A percentile compares a stretch with the other conserved stretches of the same genome.
Conservation (phyloP, 2,329 filamentous ascomycete genomes). For the Cercospora sp. region DNA sequence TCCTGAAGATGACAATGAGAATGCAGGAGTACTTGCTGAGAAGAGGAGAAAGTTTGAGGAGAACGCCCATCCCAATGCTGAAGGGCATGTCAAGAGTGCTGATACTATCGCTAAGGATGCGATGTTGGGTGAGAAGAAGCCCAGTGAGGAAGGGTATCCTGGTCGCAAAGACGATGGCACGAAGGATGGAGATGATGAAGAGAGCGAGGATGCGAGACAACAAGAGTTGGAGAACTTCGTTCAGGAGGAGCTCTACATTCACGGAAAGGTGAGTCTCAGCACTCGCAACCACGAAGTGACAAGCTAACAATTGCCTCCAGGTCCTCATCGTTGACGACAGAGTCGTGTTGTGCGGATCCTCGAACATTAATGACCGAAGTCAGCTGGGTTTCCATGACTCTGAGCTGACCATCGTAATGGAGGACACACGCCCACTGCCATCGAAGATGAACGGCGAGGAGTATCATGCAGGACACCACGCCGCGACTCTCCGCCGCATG, state of each 20-base stretch:
- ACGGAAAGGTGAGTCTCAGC: constrained; percentile 67
- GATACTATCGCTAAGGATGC: constrained; percentile 74
- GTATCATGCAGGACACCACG: constrained; percentile 78
- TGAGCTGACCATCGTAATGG: constrained; percentile 85
- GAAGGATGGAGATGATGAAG: constrained; percentile 26
- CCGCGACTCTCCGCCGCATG: constrained; percentile 74
- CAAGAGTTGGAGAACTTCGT: constrained; percentile 85
- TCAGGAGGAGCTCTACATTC: constrained; percentile 94
- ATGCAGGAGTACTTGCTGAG: constrained; percentile 18
- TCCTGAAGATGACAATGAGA: constrained; percentile 22
- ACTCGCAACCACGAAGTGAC: neutral
- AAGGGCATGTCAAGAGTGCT: constrained; percentile 36
- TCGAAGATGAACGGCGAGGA: constrained; percentile 77
- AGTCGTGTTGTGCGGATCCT: constrained; percentile 67
- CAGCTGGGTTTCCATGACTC: constrained; percentile 88
- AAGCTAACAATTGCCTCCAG: constrained; percentile 26
- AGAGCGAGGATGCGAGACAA: constrained; percentile 55
- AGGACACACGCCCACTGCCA: constrained; percentile 71
- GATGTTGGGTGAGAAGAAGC: constrained; percentile 68
- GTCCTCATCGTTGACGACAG: constrained; percentile 81
- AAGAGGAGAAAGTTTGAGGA: constrained; percentile 31
- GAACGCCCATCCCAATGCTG: constrained; percentile 19
- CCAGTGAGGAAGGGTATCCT: constrained; percentile 73
- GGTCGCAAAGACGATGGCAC: constrained; percentile 45
- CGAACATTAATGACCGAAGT: constrained; percentile 85